A percentile compares a stretch with the other conserved stretches of the same genome.
Evolutionary conservation across 2,329 filamentous ascomycete species (phyloP).

Genomic region (Ploettnerulaceae sp.): DNA sequence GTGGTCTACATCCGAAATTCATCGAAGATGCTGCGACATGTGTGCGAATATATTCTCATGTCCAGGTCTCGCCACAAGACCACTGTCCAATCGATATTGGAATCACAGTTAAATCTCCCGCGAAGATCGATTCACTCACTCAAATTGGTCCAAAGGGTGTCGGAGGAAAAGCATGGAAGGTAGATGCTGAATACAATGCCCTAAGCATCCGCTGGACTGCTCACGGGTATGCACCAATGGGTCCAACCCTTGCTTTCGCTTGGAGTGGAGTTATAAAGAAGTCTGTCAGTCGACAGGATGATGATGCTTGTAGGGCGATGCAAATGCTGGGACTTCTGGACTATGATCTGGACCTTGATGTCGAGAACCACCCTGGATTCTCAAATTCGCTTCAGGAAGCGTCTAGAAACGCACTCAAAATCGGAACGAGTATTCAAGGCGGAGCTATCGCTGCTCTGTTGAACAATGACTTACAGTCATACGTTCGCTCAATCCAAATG

Average conservation of each 20-base stretch:
- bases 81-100: background rate
- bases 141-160: conserved; percentile 1
- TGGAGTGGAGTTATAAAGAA: conserved; percentile 1
- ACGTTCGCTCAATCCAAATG: background rate
- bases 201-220: background rate
- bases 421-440: background rate
- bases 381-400: background rate
- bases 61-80: background rate
- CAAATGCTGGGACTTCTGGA: conserved; percentile 3
- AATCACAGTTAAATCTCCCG: background rate
- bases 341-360: conserved; percentile 1
- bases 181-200: background rate
- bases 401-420: background rate
- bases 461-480: conserved; percentile 1
- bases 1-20: background rate
- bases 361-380: background rate
- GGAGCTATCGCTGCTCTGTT: background rate
- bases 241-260: background rate
- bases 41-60: background rate
- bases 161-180: conserved; percentile 3
- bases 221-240: background rate
- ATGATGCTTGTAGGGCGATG: background rate
- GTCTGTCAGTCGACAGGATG: background rate
- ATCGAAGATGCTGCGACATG: background rate
- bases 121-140: background rate